phyloP scores from a whole-genome alignment of 192 early-diverging fungal genomes.

The Coemansia sp. region DNA sequence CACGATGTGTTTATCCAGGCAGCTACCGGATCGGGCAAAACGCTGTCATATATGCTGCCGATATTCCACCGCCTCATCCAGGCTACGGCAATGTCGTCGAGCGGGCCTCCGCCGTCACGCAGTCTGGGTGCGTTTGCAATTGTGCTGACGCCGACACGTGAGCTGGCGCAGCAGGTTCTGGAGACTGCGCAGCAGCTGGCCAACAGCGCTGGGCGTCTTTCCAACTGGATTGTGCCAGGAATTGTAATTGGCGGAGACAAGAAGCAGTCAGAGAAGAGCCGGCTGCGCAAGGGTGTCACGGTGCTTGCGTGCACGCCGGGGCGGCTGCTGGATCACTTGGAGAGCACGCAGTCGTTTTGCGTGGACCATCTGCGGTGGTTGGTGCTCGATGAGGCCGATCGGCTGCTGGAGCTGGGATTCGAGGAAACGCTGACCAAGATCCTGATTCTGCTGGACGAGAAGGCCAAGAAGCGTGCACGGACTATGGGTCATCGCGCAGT shows the following conservation, averaged over 20 bases:
- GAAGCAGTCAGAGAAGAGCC: constrained; percentile 77
- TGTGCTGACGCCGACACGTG: constrained; percentile 93
- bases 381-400: constrained; percentile 97
- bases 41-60: constrained; percentile 89
- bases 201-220: constrained; percentile 31
- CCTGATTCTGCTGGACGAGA: constrained; percentile 61
- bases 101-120: constrained; percentile 58
- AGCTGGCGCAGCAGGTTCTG: constrained; percentile 93
- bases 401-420: constrained; percentile 92
- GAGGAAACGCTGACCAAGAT: constrained; percentile 74
- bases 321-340: constrained; percentile 84
- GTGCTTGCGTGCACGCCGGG: constrained; percentile 94
- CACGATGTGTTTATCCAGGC: constrained; percentile 90
- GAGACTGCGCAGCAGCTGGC: constrained; percentile 73
- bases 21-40: constrained; percentile 98
- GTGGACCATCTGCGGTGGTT: constrained; percentile 88
- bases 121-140: constrained; percentile 86
- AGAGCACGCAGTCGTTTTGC: constrained; percentile 81
- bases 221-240: constrained; percentile 84
- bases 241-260: constrained; percentile 81
- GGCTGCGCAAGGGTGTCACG: constrained; percentile 82
- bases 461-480: constrained; percentile 21
- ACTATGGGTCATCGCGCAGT: constrained; percentile 19
- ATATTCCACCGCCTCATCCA: constrained; percentile 84
- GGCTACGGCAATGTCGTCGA: constrained; percentile 52